phyloP scores from a whole-genome alignment of 2,329 filamentous ascomycete genomes.

The Cladophialophora carrionii region DNA sequence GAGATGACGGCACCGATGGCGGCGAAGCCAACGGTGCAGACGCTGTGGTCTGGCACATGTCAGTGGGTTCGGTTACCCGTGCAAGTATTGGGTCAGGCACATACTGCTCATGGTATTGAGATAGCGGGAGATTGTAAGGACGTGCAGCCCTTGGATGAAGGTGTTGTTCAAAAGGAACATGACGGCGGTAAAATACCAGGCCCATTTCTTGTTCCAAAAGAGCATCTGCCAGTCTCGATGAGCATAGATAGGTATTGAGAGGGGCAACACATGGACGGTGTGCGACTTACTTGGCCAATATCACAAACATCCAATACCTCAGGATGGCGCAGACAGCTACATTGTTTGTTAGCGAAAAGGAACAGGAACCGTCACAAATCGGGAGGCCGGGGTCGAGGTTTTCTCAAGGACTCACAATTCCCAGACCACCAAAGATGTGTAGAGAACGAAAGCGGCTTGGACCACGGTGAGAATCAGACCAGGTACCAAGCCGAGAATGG shows the following conservation, averaged over 20 bases:
- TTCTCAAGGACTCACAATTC: slow-evolving; percentile 59
- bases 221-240: slow-evolving; percentile 67
- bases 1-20: slow-evolving; percentile 74
- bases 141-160: slow-evolving; percentile 68
- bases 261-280: too few species aligned
- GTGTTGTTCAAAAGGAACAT: slow-evolving; percentile 97
- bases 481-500: slow-evolving; percentile 81
- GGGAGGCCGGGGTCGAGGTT: not conserved
- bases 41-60: slow-evolving; percentile 57
- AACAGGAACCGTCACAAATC: too few species aligned
- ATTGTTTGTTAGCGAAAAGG: not conserved
- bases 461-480: slow-evolving; percentile 81
- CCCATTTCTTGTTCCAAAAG: slow-evolving; percentile 81
- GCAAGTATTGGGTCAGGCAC: not conserved
- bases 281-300: slow-evolving; percentile 60
- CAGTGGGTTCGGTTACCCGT: not conserved
- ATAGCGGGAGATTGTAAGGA: slow-evolving; percentile 37
- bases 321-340: slow-evolving; percentile 75
- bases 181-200: slow-evolving; percentile 68
- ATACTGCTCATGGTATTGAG: slow-evolving; percentile 36
- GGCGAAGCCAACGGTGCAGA: slow-evolving; percentile 80
- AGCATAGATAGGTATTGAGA: not conserved
- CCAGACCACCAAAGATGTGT: slow-evolving; percentile 75
- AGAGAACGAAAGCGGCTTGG: slow-evolving; percentile 76
- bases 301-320: slow-evolving; percentile 92